These are phyloP conservation scores for Postia placenta DNA, from an alignment of 768 basidiomycete genomes.

Conservation along the genomic window DNA sequence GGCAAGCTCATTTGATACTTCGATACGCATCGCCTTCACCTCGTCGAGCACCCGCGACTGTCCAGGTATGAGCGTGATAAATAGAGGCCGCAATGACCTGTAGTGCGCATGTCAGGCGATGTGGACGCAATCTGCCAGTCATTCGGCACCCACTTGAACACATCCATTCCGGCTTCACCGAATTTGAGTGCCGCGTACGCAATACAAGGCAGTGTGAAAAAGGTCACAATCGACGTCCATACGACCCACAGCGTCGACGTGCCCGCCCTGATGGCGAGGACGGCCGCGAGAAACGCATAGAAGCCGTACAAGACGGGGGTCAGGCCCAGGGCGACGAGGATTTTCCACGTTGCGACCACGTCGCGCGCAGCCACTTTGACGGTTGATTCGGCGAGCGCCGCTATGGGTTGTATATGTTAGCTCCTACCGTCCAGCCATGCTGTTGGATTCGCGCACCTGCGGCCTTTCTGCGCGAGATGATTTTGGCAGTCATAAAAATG, in stretches of 20 bases:
- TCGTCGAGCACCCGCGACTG: conserved; percentile 77
- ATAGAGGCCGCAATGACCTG: conserved; percentile 85
- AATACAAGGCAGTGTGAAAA: conserved; percentile 74
- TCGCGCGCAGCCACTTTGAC: conserved; percentile 96
- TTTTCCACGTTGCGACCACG: conserved; percentile 97
- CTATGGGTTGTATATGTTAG: conserved; percentile 44
- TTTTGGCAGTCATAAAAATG: conserved; percentile 84
- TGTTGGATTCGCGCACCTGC: conserved; percentile 70
- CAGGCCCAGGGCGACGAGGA: conserved; percentile 87
- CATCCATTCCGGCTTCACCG: conserved; percentile 96
- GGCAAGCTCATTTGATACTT: conserved; percentile 78
- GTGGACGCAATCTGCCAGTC: neutral
- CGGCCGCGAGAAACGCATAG: conserved; percentile 76
- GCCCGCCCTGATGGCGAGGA: conserved; percentile 64
- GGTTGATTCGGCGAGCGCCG: conserved; percentile 89
- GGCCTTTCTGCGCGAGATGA: conserved; percentile 82
- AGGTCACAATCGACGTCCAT: conserved; percentile 72
- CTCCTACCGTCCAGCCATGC: neutral
- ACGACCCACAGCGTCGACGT: conserved; percentile 57
- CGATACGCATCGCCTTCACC: conserved; percentile 65
- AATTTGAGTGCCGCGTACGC: conserved; percentile 94
- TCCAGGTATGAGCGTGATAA: conserved; percentile 83
- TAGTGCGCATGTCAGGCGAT: neutral
- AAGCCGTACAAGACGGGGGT: conserved; percentile 81
- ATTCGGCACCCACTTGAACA: conserved; percentile 66